phyloP scores from a whole-genome alignment of 768 basidiomycete species.

The Phanerodontia chrysosporium region DNA sequence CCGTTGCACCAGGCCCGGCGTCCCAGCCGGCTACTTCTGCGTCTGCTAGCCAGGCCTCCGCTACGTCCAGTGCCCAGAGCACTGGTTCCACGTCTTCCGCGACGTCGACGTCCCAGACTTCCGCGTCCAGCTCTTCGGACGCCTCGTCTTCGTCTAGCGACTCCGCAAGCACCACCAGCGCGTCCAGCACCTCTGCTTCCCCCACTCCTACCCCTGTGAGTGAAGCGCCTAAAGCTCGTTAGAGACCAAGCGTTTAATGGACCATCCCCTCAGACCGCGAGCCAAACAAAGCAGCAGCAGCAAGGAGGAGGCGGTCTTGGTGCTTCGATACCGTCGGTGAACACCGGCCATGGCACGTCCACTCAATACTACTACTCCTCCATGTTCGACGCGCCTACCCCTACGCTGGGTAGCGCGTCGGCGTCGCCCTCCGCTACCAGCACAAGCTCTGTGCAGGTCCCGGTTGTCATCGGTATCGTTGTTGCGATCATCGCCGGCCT shows the following conservation, averaged over 20 bases:
- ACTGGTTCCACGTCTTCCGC: background rate
- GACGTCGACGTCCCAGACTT: background rate
- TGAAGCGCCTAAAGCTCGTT: background rate
- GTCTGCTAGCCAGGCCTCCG: background rate
- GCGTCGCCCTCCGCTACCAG: conserved; percentile 12
- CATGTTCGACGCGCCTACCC: background rate
- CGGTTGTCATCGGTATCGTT: conserved; percentile 28
- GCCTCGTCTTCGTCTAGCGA: background rate
- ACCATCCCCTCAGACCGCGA: background rate
- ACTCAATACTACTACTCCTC: background rate
- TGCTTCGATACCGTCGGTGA: background rate
- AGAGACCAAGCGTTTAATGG: background rate
- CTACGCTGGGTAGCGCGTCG: background rate
- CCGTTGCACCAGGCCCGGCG: background rate
- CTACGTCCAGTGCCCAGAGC: background rate
- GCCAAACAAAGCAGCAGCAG: background rate
- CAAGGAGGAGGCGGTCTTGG: background rate
- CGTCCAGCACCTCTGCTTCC: background rate
- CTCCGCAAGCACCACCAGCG: background rate
- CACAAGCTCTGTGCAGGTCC: conserved; percentile 9
- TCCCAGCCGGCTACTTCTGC: background rate
- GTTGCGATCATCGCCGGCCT: conserved; percentile 31
- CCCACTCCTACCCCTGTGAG: background rate
- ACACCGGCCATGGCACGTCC: background rate
- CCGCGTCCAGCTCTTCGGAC: background rate